Evolutionary conservation across 257 asterid genomes (phyloP).

Genomic region (Jaltomata sinuosa): DNA sequence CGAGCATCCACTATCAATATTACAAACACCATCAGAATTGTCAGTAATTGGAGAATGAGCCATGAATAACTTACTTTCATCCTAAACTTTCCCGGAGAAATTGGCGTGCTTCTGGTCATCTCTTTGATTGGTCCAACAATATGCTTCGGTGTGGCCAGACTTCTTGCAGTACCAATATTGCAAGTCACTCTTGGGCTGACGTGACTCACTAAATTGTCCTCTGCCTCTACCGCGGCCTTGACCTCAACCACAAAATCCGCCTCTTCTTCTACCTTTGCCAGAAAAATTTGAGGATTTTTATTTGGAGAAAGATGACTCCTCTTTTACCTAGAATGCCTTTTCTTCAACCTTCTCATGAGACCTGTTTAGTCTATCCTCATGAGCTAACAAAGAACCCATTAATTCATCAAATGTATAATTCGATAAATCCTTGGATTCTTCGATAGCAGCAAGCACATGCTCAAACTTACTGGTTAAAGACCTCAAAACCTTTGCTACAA

Average conservation of each 20-base stretch:
- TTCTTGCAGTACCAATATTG: conserved; percentile 2
- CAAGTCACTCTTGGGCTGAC: background rate
- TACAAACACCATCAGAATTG: background rate
- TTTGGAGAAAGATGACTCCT: background rate
- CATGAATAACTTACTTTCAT: conserved; percentile 5
- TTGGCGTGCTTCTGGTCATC: background rate
- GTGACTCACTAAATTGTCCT: background rate
- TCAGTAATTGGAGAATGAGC: background rate
- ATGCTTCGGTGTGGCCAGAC: background rate
- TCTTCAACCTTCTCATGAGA: background rate
- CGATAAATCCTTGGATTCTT: no score
- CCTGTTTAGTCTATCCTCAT: background rate
- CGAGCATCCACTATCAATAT: background rate
- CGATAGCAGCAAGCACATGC: no score
- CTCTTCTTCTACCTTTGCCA: background rate
- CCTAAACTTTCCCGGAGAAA: background rate
- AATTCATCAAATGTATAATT: background rate
- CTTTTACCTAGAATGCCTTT: conserved; percentile 2
- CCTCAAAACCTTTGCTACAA: background rate
- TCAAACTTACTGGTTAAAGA: conserved; percentile 8
- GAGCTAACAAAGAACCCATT: conserved; percentile 6
- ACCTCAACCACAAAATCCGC: background rate
- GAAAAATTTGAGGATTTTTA: no score
- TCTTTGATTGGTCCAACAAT: background rate
- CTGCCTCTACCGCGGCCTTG: background rate